phyloP scores from a whole-genome alignment of 768 basidiomycete species.

The Gymnopilus junonius region DNA sequence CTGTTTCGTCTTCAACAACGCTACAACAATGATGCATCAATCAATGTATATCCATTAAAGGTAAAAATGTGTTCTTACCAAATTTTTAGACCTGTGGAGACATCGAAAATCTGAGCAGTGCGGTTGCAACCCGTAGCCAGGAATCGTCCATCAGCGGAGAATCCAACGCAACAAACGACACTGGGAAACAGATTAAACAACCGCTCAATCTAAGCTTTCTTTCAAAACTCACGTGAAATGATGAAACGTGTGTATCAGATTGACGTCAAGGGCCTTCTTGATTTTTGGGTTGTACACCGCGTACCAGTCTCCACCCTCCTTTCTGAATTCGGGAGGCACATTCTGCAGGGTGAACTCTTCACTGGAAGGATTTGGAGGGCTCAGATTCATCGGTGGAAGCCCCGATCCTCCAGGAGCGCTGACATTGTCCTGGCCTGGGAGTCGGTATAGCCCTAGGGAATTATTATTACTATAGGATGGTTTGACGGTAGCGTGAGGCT shows the following conservation, averaged over 20 bases:
- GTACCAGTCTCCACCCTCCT: slow-evolving; percentile 85
- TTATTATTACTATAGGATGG: slow-evolving; percentile 14
- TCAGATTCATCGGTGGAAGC: slow-evolving; percentile 19
- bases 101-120: slow-evolving; percentile 94
- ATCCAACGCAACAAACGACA: slow-evolving; percentile 87
- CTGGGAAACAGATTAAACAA: slow-evolving; percentile 27
- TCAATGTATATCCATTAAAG: neutral
- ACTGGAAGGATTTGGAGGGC: slow-evolving; percentile 11
- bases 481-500: slow-evolving; percentile 1
- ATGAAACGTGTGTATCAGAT: slow-evolving; percentile 76
- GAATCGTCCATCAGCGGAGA: slow-evolving; percentile 91
- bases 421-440: slow-evolving; percentile 12
- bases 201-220: neutral
- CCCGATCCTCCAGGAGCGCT: slow-evolving; percentile 12
- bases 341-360: slow-evolving; percentile 48
- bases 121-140: slow-evolving; percentile 94
- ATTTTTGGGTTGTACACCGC: slow-evolving; percentile 82
- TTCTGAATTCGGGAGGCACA: slow-evolving; percentile 57
- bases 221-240: slow-evolving; percentile 73
- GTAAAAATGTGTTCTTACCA: slow-evolving; percentile 57
- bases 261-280: slow-evolving; percentile 72
- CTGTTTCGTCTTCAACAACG: slow-evolving; percentile 78
- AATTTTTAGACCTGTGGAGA: slow-evolving; percentile 82
- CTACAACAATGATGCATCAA: slow-evolving; percentile 39
- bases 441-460: slow-evolving; percentile 1